phyloP scores from a whole-genome alignment of 2,329 filamentous ascomycete species.

The Sporothrix humicola region DNA sequence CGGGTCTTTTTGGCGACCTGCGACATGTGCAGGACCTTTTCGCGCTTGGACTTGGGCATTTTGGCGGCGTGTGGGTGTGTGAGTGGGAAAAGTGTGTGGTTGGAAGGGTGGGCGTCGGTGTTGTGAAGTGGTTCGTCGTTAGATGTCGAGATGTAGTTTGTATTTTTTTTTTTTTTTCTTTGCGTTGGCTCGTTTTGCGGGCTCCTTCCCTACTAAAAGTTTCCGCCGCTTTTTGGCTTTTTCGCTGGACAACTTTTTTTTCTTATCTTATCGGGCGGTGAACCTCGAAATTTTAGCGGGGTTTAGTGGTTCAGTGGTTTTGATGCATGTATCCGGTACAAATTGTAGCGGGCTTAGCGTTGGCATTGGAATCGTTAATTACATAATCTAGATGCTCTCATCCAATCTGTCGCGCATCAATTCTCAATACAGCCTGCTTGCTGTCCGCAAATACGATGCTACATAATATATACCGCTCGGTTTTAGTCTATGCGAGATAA shows the following conservation, averaged over 20 bases:
- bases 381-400: background rate
- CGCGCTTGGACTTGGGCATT: constrained; percentile 97
- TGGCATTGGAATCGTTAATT: background rate
- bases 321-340: background rate
- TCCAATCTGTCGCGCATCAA: background rate
- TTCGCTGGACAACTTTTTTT: constrained; percentile 32
- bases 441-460: background rate
- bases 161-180: constrained; percentile 21
- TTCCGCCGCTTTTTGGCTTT: constrained; percentile 29
- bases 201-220: constrained; percentile 10
- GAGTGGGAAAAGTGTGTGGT: background rate
- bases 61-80: constrained; percentile 41
- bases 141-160: background rate
- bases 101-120: background rate
- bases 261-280: constrained; percentile 39
- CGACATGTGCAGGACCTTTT: constrained; percentile 86
- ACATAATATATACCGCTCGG: background rate
- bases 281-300: constrained; percentile 6
- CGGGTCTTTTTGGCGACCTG: constrained; percentile 91
- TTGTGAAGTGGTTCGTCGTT: background rate
- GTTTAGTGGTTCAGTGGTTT: background rate
- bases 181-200: constrained; percentile 9
- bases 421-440: background rate
- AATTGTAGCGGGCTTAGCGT: background rate
- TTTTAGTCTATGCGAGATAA: constrained; percentile 64